Evolutionary conservation across 2,329 filamentous ascomycete species (phyloP).

Genomic region (Verticillium nubilum): DNA sequence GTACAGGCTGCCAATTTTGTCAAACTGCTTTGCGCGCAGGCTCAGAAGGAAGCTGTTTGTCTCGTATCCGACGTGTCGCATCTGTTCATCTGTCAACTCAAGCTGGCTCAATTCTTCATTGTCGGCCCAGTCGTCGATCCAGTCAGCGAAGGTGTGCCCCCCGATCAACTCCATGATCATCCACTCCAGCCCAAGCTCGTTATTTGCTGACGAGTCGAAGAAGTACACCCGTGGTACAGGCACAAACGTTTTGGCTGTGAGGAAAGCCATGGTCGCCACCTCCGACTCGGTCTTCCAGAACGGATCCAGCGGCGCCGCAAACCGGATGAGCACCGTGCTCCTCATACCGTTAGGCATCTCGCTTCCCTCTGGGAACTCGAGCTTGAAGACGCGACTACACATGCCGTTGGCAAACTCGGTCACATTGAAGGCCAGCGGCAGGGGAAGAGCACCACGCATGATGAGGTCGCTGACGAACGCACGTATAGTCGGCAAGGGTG

Average conservation of each 20-base stretch:
- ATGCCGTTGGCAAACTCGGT: background rate
- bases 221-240: conserved; percentile 3
- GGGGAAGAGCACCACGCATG: background rate
- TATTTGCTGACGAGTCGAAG: conserved; percentile 10
- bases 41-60: background rate
- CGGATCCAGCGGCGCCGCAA: conserved; percentile 7
- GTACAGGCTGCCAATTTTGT: conserved; percentile 8
- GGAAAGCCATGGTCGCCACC: conserved; percentile 10
- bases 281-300: conserved; percentile 9
- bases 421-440: background rate
- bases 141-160: background rate
- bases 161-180: conserved; percentile 7
- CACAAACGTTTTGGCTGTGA: background rate
- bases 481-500: background rate
- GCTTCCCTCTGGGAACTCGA: background rate
- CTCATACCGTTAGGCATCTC: background rate
- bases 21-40: background rate
- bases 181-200: conserved; percentile 10
- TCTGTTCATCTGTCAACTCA: background rate
- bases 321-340: conserved; percentile 3
- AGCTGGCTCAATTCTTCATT: too few species aligned
- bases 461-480: background rate
- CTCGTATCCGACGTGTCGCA: background rate
- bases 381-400: background rate
- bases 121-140: background rate